Percentiles rank a stretch among this genome's conserved stretches.
These are phyloP conservation scores for Apophysomyces ossiformis DNA, from an alignment of 371 early-diverging fungal species.

Conservation along the genomic window DNA sequence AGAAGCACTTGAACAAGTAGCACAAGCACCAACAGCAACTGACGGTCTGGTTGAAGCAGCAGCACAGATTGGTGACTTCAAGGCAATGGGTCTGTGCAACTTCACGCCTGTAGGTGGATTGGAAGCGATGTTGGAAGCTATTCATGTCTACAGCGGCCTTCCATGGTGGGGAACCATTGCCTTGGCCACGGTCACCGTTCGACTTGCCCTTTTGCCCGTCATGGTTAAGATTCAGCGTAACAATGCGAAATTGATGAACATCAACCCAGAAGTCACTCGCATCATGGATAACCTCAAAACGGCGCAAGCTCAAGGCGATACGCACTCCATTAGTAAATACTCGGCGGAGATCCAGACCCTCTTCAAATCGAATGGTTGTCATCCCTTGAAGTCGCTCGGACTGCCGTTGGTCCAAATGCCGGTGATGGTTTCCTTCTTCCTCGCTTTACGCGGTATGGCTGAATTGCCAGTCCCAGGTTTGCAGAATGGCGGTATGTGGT, in stretches of 20 bases:
- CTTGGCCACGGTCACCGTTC: slow-evolving; percentile 71
- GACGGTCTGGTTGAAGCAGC: slow-evolving; percentile 52
- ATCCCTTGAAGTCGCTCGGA: slow-evolving; percentile 67
- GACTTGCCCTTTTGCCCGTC: slow-evolving; percentile 77
- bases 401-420: slow-evolving; percentile 79
- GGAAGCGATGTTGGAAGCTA: slow-evolving; percentile 77
- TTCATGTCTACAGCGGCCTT: slow-evolving; percentile 82
- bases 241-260: slow-evolving; percentile 72
- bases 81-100: slow-evolving; percentile 77
- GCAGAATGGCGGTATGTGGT: slow-evolving; percentile 73
- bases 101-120: slow-evolving; percentile 80
- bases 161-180: slow-evolving; percentile 96
- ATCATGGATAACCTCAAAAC: slow-evolving; percentile 68
- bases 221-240: slow-evolving; percentile 78
- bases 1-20: slow-evolving; percentile 26
- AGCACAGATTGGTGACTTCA: slow-evolving; percentile 80
- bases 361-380: slow-evolving; percentile 69
- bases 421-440: slow-evolving; percentile 89
- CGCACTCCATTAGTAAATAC: slow-evolving; percentile 54
- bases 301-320: slow-evolving; percentile 64
- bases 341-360: slow-evolving; percentile 61
- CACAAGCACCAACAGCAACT: slow-evolving; percentile 40
- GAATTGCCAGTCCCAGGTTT: slow-evolving; percentile 85
- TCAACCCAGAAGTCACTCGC: slow-evolving; percentile 76
- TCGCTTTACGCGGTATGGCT: slow-evolving; percentile 85